Evolutionary conservation across 108 stramenopile genomes (phyloP), one percentile per base, ranked within the genome.

Genomic region (Nitzschia putrida): DNA sequence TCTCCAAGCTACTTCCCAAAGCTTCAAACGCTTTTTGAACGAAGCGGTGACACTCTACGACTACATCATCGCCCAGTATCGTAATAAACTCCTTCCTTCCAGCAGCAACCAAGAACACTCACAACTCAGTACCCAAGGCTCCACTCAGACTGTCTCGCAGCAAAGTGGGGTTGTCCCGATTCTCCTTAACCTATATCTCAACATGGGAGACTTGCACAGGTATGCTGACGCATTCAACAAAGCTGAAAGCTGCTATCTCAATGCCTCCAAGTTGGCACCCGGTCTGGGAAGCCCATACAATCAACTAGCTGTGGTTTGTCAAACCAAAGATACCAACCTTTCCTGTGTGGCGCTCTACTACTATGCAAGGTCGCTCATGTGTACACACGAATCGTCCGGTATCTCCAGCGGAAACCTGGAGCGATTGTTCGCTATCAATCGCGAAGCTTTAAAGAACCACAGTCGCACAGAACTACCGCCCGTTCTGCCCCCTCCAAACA

Each of bases 211-310:
- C 61, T 61, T 94, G 45, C 72, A 88, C 47, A 82, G 92, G 0
- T 94, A 94, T 68, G 79, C 69, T 3, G 61, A 59, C 26, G 52
- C 78, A 8, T 80, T 53, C 49, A 69, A 75, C 52, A 67, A 86
- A 51, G 89, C 92, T 0, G 84, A 85, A 61, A 42, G 53, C 39
- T 71, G 61, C 43, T 94, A 94, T 65, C 37, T 72, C 25, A 76
- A 71, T 59, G 75, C 90, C 16, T 68, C 84, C 6, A 72, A 75
- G 54, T 51, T 94, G 9, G 77, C 81, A 16, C 92, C 92, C 8
- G 87, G 85, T 21, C 77, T 73, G 21, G 92, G 92, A 13, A 90
- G 91, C 63, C 87, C 92, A 0, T 87, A 80, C 76, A 94, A 94
- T 70, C 92, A 94, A 67, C 54, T 94, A 49, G 92, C 90, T 3